These are phyloP conservation scores for Aegilops umbellulata DNA, from an alignment of 176 grass and related monocot genomes.

Conservation along the genomic window DNA sequence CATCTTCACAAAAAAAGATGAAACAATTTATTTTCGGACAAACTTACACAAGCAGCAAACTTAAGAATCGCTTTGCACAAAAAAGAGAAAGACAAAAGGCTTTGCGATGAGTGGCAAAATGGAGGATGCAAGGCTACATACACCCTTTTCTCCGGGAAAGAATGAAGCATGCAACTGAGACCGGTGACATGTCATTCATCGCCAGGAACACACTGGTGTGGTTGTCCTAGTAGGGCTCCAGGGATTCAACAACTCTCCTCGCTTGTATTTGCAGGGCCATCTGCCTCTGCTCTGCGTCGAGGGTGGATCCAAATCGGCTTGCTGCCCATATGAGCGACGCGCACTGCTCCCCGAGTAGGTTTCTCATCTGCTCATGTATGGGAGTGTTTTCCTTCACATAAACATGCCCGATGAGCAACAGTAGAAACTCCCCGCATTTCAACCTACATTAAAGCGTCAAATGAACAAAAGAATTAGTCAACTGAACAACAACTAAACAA, in stretches of 20 bases:
- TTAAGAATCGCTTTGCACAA: constrained; percentile 36
- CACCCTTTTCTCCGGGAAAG: not conserved
- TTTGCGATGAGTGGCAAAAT: not conserved
- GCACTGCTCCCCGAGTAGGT: constrained; percentile 75
- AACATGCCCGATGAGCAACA: constrained; percentile 88
- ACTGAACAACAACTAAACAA: not conserved
- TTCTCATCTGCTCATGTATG: constrained; percentile 75
- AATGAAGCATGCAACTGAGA: constrained; percentile 3
- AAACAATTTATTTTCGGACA: constrained; percentile 7
- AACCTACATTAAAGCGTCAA: constrained; percentile 46
- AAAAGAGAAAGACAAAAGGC: constrained; percentile 1
- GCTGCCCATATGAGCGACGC: constrained; percentile 92
- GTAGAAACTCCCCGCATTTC: constrained; percentile 91
- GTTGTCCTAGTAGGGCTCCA: constrained; percentile 59
- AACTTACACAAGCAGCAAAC: constrained; percentile 1
- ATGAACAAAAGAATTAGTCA: constrained; percentile 4
- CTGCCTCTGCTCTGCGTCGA: constrained; percentile 80
- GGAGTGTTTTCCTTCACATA: constrained; percentile 82
- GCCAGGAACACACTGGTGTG: not conserved
- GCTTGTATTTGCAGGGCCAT: constrained; percentile 91
- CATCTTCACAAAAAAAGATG: not conserved
- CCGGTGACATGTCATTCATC: not conserved
- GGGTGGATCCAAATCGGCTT: constrained; percentile 87
- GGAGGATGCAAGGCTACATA: not conserved
- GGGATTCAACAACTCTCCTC: constrained; percentile 77